Conservation (phyloP, 225 moss, liverwort and hornwort genomes). For the Thuidium tamariscinum region DNA sequence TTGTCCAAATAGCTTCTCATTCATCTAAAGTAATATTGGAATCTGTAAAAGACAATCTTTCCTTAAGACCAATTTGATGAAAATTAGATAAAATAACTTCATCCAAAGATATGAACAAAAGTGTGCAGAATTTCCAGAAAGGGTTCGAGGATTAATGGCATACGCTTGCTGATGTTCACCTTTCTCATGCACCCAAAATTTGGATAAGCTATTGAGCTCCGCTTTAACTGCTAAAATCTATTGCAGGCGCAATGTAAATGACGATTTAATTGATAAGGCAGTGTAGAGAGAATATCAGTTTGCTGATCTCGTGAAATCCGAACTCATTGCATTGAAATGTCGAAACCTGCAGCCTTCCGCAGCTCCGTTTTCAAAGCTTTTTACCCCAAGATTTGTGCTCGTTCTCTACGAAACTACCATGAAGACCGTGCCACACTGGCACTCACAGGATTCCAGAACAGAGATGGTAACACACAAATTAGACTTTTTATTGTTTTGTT, state of each 20-base stretch:
- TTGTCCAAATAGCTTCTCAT: background rate
- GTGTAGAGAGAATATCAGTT: background rate
- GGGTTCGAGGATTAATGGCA: background rate
- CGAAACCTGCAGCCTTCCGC: background rate
- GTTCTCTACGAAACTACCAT: background rate
- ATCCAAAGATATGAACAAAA: background rate
- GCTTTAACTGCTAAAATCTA: background rate
- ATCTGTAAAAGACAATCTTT: background rate
- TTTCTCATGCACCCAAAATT: background rate
- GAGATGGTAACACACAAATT: no score
- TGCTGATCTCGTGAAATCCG: background rate
- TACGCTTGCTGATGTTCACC: background rate
- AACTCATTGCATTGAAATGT: background rate
- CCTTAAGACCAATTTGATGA: background rate
- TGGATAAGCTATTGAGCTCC: background rate
- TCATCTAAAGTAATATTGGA: background rate
- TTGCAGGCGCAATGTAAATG: no score
- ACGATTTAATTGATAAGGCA: background rate
- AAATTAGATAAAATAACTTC: background rate
- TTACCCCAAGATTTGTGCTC: background rate
- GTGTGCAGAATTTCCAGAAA: background rate
- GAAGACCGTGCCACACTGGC: background rate
- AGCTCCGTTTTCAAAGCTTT: background rate
- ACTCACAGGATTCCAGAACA: background rate
- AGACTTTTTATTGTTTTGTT: no score